phyloP scores from a whole-genome alignment of 192 early-diverging fungal species.

The Entomortierella lignicola region DNA sequence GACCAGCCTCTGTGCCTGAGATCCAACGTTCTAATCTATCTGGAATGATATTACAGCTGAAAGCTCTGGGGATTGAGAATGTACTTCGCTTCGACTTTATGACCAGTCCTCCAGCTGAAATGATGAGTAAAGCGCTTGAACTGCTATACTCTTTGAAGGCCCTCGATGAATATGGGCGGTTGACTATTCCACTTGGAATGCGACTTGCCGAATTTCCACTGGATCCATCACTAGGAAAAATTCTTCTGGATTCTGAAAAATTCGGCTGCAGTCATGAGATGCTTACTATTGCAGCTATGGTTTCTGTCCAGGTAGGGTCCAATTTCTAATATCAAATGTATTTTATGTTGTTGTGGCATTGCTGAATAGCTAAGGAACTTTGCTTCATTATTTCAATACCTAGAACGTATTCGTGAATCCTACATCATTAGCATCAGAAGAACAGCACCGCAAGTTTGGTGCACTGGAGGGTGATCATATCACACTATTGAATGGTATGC shows the following conservation, averaged over 20 bases:
- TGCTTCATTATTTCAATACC: background rate
- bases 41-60: constrained; percentile 76
- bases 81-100: constrained; percentile 84
- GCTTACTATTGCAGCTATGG: constrained; percentile 82
- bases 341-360: background rate
- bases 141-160: constrained; percentile 80
- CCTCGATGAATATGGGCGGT: constrained; percentile 73
- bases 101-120: constrained; percentile 76
- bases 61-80: constrained; percentile 85
- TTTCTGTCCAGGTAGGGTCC: constrained; percentile 73
- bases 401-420: constrained; percentile 63
- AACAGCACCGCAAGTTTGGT: constrained; percentile 75
- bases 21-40: constrained; percentile 86
- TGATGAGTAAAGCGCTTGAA: constrained; percentile 77
- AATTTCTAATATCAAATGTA: background rate
- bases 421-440: constrained; percentile 50
- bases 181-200: constrained; percentile 78
- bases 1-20: constrained; percentile 90
- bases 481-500: constrained; percentile 61
- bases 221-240: constrained; percentile 75
- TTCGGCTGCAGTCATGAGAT: constrained; percentile 81
- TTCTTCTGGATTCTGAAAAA: constrained; percentile 69
- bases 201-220: constrained; percentile 82
- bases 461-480: constrained; percentile 82
- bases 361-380: background rate